Conservation (phyloP, 2,329 filamentous ascomycete genomes). For the Paecilomyces sp. region DNA sequence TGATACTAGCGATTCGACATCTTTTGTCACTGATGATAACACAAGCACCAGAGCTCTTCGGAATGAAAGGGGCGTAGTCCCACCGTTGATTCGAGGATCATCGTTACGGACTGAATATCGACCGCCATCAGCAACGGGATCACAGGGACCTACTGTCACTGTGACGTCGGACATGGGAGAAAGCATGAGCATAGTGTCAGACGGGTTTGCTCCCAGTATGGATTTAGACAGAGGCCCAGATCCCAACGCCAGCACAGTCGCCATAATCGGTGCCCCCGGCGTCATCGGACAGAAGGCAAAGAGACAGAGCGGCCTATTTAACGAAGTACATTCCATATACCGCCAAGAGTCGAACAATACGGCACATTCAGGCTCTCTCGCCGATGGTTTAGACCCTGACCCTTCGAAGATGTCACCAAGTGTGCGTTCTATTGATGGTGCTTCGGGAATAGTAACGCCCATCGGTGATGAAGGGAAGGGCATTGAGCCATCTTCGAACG, state of each 20-base stretch:
- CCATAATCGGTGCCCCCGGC: conserved; percentile 16
- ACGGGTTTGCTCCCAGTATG: background rate
- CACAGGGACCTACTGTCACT: background rate
- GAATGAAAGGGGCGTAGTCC: background rate
- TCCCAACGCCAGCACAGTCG: conserved; percentile 26
- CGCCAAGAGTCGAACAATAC: background rate
- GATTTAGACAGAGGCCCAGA: conserved; percentile 12
- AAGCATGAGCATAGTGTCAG: background rate
- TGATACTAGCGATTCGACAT: background rate
- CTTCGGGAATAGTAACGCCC: conserved; percentile 2
- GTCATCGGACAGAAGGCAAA: conserved; percentile 12
- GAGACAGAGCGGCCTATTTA: background rate
- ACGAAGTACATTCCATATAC: background rate
- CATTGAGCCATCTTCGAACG: conserved; percentile 4
- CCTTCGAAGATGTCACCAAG: background rate
- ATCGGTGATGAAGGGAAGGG: conserved; percentile 1
- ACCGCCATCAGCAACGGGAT: background rate
- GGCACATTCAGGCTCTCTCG: background rate
- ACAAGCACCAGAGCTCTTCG: background rate
- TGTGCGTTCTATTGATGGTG: background rate
- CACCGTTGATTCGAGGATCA: background rate
- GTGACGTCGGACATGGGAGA: background rate
- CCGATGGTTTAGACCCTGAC: background rate
- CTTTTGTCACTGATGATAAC: background rate
- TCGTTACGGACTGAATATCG: background rate